These are phyloP conservation scores for Daldinia sp. DNA, from an alignment of 2,329 filamentous ascomycete species.

Conservation along the genomic window DNA sequence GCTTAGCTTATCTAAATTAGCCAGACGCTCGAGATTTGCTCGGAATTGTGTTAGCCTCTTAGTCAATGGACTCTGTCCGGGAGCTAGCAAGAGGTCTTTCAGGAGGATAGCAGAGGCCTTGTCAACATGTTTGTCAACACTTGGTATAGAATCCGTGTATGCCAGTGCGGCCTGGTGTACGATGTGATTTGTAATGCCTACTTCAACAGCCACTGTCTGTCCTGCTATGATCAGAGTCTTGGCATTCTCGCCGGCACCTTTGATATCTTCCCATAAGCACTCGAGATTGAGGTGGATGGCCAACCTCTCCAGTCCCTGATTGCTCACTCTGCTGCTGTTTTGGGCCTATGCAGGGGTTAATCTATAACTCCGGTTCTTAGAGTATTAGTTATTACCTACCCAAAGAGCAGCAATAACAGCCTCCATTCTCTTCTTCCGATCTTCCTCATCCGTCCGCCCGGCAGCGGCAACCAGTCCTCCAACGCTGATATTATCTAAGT, in stretches of 20 bases:
- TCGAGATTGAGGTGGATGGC: slow-evolving; percentile 76
- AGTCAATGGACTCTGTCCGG: slow-evolving; percentile 73
- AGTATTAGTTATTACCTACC: slow-evolving; percentile 55
- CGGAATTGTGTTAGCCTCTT: slow-evolving; percentile 79
- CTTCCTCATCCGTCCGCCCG: slow-evolving; percentile 63
- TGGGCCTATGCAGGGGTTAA: slow-evolving; percentile 47
- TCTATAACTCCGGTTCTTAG: slow-evolving; percentile 44
- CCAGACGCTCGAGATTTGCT: slow-evolving; percentile 76
- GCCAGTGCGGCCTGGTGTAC: slow-evolving; percentile 72
- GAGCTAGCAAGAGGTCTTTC: slow-evolving; percentile 70
- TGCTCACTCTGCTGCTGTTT: slow-evolving; percentile 74
- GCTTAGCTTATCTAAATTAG: slow-evolving; percentile 78
- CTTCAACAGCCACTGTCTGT: slow-evolving; percentile 70
- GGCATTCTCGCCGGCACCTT: slow-evolving; percentile 61
- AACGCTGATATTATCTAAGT: slow-evolving; percentile 64
- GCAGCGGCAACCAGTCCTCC: slow-evolving; percentile 59
- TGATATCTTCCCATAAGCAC: slow-evolving; percentile 68
- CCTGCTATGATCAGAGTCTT: slow-evolving; percentile 72
- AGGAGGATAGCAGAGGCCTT: slow-evolving; percentile 75
- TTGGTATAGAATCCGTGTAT: slow-evolving; percentile 70
- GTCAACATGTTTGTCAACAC: slow-evolving; percentile 70
- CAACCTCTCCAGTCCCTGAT: slow-evolving; percentile 79
- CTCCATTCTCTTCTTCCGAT: slow-evolving; percentile 67
- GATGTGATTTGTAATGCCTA: slow-evolving; percentile 70
- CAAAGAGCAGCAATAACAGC: slow-evolving; percentile 63